Base-by-base conservation (phyloP, 345 rosid species). In the Lepidium sativum region DNA sequence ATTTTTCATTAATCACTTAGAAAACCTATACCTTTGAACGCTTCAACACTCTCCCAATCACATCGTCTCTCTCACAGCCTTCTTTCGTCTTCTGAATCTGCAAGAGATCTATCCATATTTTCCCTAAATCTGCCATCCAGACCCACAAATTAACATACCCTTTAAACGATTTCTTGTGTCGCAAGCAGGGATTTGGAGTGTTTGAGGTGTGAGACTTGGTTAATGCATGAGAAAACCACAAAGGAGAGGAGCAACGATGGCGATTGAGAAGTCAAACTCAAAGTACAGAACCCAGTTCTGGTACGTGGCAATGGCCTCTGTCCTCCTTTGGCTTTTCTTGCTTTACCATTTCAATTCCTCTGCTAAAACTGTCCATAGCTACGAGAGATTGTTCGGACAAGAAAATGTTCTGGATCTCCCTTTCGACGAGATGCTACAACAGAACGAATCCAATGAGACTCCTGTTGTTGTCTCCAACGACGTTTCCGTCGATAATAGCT, bases 321-420 rank as follows among this genome's bases (percentile, higher is more conserved):
- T 74, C 53, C 50, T 80, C 58, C 68, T 78, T 2, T 82, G 87
- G 89, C 64, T 82, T 63, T 61, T 76, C 25, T 74, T 81, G 72
- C 75, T 82, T 61, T 81, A 70, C 74, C 65, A 77, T 43, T 80
- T 68, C 65, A 65, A 62, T 56, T 82, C 86, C 2, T 70, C 81
- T 33, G 52, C 70, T 1, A 67, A 62, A 18, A 65, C 59, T 33
- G 67, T 63, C 48, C 58, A 71, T 49, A 74, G 41, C 37, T 74
- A 74, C 10, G 69, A 47, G 57, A 57, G 50, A 61, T 63, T 72
- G 38, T 69, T 71, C 38, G 66, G 37, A 4, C 29, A 63, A 47
- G 66, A 58, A 53, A 67, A 72, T 39, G 9, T 39, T 15, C 65
- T 18, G 9, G 48, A 73, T 73, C 70, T 65, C 8, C 35, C 38